Conservation (phyloP, 305 asterid genomes). For the Lippia alba region DNA sequence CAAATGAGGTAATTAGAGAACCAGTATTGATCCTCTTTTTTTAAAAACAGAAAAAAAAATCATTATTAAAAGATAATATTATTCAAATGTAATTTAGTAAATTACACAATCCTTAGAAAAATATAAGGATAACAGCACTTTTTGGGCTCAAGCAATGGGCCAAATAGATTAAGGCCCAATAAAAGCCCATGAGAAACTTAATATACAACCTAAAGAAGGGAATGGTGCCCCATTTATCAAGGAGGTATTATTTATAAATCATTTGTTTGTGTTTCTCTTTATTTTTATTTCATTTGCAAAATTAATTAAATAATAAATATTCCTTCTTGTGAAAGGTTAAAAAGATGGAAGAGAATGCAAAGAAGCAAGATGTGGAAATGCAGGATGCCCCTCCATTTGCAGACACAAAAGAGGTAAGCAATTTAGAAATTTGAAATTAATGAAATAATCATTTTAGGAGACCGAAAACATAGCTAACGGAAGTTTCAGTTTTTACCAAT, state of each 20-base stretch:
- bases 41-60: too few species aligned
- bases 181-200: slow-evolving; percentile 16
- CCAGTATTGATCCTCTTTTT: too few species aligned
- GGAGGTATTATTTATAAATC: not conserved
- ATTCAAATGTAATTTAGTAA: too few species aligned
- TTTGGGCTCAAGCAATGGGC: not conserved
- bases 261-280: not conserved
- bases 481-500: too few species aligned
- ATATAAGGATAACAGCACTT: not conserved
- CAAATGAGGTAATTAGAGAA: too few species aligned
- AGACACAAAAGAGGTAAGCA: slow-evolving; percentile 17
- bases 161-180: not conserved
- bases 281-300: not conserved
- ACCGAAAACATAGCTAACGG: too few species aligned
- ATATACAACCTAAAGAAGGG: not conserved
- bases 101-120: too few species aligned
- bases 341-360: slow-evolving; percentile 29
- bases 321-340: slow-evolving; percentile 9
- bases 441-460: too few species aligned
- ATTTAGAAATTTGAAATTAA: too few species aligned
- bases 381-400: slow-evolving; percentile 29
- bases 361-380: slow-evolving; percentile 32
- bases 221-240: slow-evolving; percentile 33
- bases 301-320: not conserved
- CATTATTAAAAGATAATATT: too few species aligned